Evolutionary conservation across 2,329 filamentous ascomycete species (phyloP).

Genomic region (Monilinia vaccinii-corymbosi): DNA sequence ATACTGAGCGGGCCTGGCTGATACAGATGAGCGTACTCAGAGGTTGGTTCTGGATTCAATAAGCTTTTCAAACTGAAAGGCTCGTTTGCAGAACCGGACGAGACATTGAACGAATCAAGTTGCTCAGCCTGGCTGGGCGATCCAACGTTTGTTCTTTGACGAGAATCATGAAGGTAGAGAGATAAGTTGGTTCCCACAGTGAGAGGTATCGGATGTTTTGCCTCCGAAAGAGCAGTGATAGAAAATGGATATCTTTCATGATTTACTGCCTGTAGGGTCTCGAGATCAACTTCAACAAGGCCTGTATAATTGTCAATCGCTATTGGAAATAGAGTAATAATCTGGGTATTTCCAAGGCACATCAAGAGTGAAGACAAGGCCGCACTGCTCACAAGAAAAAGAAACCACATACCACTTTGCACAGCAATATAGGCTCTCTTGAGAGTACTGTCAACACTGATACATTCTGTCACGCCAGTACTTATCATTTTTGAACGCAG

Average conservation of each 20-base stretch:
- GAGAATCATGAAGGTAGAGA: slow-evolving; percentile 73
- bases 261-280: slow-evolving; percentile 59
- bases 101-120: slow-evolving; percentile 22
- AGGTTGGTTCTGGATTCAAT: slow-evolving; percentile 39
- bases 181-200: slow-evolving; percentile 78
- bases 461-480: slow-evolving; percentile 67
- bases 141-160: slow-evolving; percentile 33
- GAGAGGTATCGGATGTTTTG: slow-evolving; percentile 57
- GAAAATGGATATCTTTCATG: slow-evolving; percentile 68
- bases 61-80: slow-evolving; percentile 23
- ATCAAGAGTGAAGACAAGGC: not conserved
- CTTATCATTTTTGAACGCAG: slow-evolving; percentile 56
- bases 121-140: slow-evolving; percentile 15
- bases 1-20: slow-evolving; percentile 78
- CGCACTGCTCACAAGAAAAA: not conserved
- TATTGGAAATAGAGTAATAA: not conserved
- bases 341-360: not conserved
- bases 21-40: slow-evolving; percentile 61
- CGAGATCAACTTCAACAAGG: slow-evolving; percentile 74
- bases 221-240: slow-evolving; percentile 72
- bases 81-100: slow-evolving; percentile 20
- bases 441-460: slow-evolving; percentile 63
- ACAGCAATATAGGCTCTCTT: slow-evolving; percentile 73
- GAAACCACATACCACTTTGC: slow-evolving; percentile 47
- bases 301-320: slow-evolving; percentile 30